Base-by-base conservation (phyloP, 1,284 basidiomycete genomes). In the Thecaphora frezii region DNA sequence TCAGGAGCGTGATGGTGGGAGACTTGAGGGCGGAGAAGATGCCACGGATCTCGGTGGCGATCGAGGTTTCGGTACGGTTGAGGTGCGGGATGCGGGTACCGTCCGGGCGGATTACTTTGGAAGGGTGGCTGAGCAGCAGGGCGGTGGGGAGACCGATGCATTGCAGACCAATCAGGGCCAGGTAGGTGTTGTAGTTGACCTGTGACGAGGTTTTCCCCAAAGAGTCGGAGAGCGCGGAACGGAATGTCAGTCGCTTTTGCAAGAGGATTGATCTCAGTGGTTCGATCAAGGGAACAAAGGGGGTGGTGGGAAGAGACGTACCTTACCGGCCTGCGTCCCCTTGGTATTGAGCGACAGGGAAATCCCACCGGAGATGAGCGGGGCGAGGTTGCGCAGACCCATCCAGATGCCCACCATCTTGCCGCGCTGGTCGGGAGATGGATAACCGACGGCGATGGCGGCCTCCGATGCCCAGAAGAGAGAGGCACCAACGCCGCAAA, bases 391-490 rank as follows among this genome's bases (percentile, higher is more conserved):
- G 25, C 47, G 47, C n/a, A 48, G 25, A 18, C 33, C 47, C 13
- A 48, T 9, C 47, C 47, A 48, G 26, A 48, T 48, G 24, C 28
- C 37, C 2, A 48, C 47, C 33, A 41, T 39, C 22, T 33, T 18
- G 19, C 47, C 47, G n/a, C 47, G 47, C 26, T 48, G 33, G 13
- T 2, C 3, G 22, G 42, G 36, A 25, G 36, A 21, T 19, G 47
- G 47, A 24, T 48, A 48, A 14, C 47, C 47, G 13, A 48, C 47
- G 8, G 19, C 47, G 25, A 48, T 48, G 25, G 47, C 30, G 3
- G 37, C 47, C 26, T 48, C 47, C 7, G 37, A 43, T n/a, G 47
- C 23, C 47, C 47, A 48, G 36, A 48, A 48, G 36, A 48, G 42
- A 12, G 47, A 48, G 12, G 47, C 47, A 7, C 47, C 47, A n/a